Evolutionary conservation across 495 filamentous ascomycete genomes (phyloP).

Genomic region (Evernia prunastri): DNA sequence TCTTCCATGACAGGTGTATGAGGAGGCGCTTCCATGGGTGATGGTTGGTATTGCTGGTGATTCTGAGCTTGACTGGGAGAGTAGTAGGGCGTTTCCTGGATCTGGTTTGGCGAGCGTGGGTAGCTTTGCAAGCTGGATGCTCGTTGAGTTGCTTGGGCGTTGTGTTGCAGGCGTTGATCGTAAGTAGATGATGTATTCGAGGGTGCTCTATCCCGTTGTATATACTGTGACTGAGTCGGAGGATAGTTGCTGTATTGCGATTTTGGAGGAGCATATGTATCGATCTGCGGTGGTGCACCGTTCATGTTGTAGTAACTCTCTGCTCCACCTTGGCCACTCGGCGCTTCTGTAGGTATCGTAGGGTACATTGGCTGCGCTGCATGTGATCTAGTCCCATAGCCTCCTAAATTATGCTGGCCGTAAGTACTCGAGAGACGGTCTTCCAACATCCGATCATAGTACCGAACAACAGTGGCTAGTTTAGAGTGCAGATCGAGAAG

Average conservation of each 20-base stretch:
- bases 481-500: conserved; percentile 92
- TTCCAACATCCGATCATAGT: conserved; percentile 97
- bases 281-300: conserved; percentile 42
- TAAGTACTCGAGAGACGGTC: conserved; percentile 91
- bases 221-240: conserved; percentile 26
- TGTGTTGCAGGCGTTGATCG: conserved; percentile 19
- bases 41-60: conserved; percentile 22
- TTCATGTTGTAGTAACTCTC: conserved; percentile 80
- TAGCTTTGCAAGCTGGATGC: conserved; percentile 25
- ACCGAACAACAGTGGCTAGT: conserved; percentile 92
- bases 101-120: conserved; percentile 15
- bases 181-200: conserved; percentile 27
- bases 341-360: conserved; percentile 47
- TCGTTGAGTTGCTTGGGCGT: conserved; percentile 25
- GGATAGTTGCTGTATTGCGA: conserved; percentile 26
- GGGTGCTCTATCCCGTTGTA: conserved; percentile 25
- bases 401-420: conserved; percentile 60
- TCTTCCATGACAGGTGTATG: conserved; percentile 24
- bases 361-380: conserved; percentile 60
- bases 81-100: conserved; percentile 17
- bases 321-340: conserved; percentile 47
- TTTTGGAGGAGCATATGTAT: conserved; percentile 30
- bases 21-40: conserved; percentile 17
- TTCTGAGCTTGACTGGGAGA: conserved; percentile 11
- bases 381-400: conserved; percentile 33